Evolutionary conservation across 169 alveolate species (phyloP).

Genomic region (Perkinsus marinus): DNA sequence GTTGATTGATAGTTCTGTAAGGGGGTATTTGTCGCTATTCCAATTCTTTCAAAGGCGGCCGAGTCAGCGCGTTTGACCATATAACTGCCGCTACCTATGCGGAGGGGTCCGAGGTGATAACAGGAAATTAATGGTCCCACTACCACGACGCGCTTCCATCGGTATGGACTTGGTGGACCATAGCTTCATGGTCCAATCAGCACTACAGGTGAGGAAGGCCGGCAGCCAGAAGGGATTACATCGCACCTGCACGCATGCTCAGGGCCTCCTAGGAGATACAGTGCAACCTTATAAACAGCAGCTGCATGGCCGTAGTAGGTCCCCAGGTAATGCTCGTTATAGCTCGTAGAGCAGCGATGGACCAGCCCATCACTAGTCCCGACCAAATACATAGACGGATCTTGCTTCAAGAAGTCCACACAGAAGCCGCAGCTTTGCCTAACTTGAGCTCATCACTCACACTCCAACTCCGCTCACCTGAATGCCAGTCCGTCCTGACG

Average conservation of each 20-base stretch:
- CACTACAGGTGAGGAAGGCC: constrained; percentile 66
- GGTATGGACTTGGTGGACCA: constrained; percentile 56
- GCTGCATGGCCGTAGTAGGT: constrained; percentile 80
- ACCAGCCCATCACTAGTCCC: constrained; percentile 77
- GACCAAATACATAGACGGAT: constrained; percentile 66
- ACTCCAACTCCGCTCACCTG: neutral
- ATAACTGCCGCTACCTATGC: neutral
- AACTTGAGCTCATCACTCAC: constrained; percentile 35
- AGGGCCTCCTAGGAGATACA: neutral
- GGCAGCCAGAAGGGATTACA: constrained; percentile 62
- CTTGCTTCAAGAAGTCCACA: constrained; percentile 54
- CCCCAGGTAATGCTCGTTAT: constrained; percentile 72
- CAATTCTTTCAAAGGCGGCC: neutral
- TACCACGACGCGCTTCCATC: constrained; percentile 23
- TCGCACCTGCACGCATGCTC: constrained; percentile 7
- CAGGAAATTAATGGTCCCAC: neutral
- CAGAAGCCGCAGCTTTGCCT: constrained; percentile 75
- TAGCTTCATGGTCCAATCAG: constrained; percentile 79
- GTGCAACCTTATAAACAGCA: constrained; percentile 62
- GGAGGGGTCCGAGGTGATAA: neutral
- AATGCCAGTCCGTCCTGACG: neutral
- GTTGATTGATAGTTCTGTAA: constrained; percentile 31
- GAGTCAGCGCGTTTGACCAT: neutral
- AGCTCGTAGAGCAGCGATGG: constrained; percentile 70
- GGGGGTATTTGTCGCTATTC: neutral